A percentile compares a stretch with the other conserved stretches of the same genome.
Conservation (phyloP, 345 rosid species). For the Eucalyptus paniculata region DNA sequence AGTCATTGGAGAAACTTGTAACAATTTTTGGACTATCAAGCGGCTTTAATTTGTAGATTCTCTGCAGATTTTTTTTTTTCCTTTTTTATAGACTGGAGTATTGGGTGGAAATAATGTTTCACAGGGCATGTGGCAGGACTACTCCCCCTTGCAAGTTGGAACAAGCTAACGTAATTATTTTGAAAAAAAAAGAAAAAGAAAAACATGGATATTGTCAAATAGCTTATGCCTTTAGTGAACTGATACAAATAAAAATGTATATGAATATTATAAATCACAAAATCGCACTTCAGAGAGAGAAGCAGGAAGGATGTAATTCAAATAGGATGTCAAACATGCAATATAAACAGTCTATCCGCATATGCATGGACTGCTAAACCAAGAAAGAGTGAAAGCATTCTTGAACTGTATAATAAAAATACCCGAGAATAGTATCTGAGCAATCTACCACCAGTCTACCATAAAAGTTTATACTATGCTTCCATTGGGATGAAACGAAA, state of each 20-base stretch:
- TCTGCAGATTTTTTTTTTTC: background rate
- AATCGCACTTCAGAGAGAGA: background rate
- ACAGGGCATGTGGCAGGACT: background rate
- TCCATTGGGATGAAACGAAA: background rate
- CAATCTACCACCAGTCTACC: background rate
- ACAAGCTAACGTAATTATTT: background rate
- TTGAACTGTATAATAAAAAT: background rate
- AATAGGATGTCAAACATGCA: background rate
- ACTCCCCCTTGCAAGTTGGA: background rate
- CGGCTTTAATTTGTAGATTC: background rate
- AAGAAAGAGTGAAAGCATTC: background rate
- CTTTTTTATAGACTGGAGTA: background rate
- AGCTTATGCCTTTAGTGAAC: background rate
- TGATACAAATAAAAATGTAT: background rate
- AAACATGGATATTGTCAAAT: background rate
- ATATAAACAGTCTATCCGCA: background rate
- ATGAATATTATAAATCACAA: background rate
- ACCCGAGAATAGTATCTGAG: background rate
- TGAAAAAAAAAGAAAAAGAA: background rate
- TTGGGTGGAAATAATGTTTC: background rate
- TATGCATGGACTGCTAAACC: background rate
- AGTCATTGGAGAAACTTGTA: background rate
- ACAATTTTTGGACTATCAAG: background rate
- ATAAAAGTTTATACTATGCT: background rate
- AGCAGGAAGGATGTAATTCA: background rate